phyloP scores from a whole-genome alignment of 495 filamentous ascomycete species.

The Trypethelium eluteriae region DNA sequence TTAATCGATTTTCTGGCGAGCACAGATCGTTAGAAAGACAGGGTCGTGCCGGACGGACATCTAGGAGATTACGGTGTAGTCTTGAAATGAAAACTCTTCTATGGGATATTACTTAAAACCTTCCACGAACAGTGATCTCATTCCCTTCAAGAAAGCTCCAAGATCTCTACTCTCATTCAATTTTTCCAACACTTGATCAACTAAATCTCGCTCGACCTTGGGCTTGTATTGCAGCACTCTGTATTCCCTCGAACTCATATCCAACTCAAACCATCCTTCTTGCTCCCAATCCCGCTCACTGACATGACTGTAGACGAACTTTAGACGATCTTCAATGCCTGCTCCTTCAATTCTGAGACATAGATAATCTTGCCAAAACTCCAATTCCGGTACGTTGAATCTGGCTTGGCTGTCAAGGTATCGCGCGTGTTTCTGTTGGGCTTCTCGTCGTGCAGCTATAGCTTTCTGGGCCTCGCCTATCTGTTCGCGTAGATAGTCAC shows the following conservation, averaged over 20 bases:
- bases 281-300: slow-evolving; percentile 80
- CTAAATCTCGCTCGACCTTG: slow-evolving; percentile 60
- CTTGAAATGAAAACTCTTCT: background rate
- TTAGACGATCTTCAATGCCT: slow-evolving; percentile 73
- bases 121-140: slow-evolving; percentile 76
- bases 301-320: slow-evolving; percentile 85
- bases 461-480: slow-evolving; percentile 69
- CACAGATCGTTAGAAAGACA: background rate
- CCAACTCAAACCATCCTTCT: slow-evolving; percentile 90
- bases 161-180: slow-evolving; percentile 82
- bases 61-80: background rate
- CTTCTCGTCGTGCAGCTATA: slow-evolving; percentile 53
- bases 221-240: slow-evolving; percentile 69
- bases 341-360: slow-evolving; percentile 85
- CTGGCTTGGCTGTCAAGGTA: slow-evolving; percentile 70
- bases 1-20: background rate
- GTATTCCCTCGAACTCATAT: slow-evolving; percentile 73
- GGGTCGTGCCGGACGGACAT: background rate
- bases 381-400: slow-evolving; percentile 82
- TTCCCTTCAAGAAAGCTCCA: slow-evolving; percentile 73
- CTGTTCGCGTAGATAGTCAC: slow-evolving; percentile 66
- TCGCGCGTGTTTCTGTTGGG: slow-evolving; percentile 54
- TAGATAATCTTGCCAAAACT: slow-evolving; percentile 90
- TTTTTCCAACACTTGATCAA: slow-evolving; percentile 64
- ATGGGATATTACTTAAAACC: slow-evolving; percentile 37